Evolutionary conservation across 768 basidiomycete genomes (phyloP).

Genomic region (Mycena pura): DNA sequence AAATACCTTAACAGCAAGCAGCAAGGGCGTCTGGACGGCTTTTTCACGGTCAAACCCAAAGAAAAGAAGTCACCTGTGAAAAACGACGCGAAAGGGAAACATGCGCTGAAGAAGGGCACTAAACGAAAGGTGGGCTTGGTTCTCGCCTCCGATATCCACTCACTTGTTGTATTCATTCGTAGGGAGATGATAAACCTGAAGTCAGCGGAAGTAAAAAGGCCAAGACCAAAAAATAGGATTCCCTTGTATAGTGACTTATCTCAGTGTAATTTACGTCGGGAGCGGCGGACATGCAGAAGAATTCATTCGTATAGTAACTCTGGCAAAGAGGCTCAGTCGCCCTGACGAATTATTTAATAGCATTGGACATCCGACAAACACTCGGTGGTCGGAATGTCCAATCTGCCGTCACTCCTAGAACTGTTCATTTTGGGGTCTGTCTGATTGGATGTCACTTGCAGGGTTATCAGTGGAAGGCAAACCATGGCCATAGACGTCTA

Average conservation of each 20-base stretch:
- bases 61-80: slow-evolving; percentile 45
- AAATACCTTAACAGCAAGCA: slow-evolving; percentile 91
- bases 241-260: too few relatives aligned
- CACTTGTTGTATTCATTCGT: neutral
- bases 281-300: too few relatives aligned
- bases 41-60: slow-evolving; percentile 82
- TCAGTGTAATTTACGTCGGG: too few relatives aligned
- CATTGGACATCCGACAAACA: too few relatives aligned
- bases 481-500: too few relatives aligned
- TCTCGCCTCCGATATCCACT: neutral
- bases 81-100: slow-evolving; percentile 45
- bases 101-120: slow-evolving; percentile 47
- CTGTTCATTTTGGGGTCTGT: neutral
- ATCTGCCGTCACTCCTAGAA: too few relatives aligned
- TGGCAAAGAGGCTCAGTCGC: too few relatives aligned
- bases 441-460: neutral
- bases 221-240: slow-evolving; percentile 46
- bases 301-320: too few relatives aligned
- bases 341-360: too few relatives aligned
- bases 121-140: slow-evolving; percentile 60
- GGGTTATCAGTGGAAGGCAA: slow-evolving; percentile 24
- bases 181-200: slow-evolving; percentile 51
- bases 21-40: slow-evolving; percentile 95
- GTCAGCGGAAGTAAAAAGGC: slow-evolving; percentile 46
- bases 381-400: too few relatives aligned